Evolutionary conservation across 805 yeast genomes (phyloP).

Genomic region (Hanseniaspora jakobsenii): DNA sequence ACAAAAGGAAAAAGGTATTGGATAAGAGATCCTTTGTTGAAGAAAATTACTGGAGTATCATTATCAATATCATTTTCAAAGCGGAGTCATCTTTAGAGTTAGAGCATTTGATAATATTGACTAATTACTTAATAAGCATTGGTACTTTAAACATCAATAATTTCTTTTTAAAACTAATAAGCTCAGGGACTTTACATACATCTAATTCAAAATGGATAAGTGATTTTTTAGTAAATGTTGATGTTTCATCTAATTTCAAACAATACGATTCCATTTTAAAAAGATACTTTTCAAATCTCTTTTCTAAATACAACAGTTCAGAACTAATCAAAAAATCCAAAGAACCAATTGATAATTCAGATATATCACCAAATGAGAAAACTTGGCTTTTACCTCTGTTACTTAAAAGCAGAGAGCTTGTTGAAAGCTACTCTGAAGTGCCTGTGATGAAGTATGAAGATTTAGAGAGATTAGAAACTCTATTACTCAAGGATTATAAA

Average conservation of each 20-base stretch:
- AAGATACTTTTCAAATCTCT: background rate
- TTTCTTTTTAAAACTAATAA: conserved; percentile 11
- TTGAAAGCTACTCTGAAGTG: background rate
- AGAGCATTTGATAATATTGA: background rate
- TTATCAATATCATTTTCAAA: conserved; percentile 5
- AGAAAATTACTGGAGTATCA: conserved; percentile 8
- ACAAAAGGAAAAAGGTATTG: too few species aligned
- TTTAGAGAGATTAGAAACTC: background rate
- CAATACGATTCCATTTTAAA: conserved; percentile 8
- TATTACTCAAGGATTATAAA: background rate
- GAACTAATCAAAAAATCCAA: background rate
- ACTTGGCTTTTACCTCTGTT: too few species aligned
- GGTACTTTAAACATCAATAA: conserved; percentile 5
- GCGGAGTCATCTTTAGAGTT: conserved; percentile 1
- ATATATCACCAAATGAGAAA: too few species aligned
- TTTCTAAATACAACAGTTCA: background rate
- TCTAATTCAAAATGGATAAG: conserved; percentile 2
- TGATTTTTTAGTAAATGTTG: conserved; percentile 6
- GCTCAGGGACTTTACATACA: conserved; percentile 11
- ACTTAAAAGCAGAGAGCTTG: background rate
- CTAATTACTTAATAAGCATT: conserved; percentile 3
- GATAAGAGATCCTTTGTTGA: background rate
- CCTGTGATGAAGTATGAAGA: background rate
- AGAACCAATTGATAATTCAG: too few species aligned
- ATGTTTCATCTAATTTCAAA: conserved; percentile 3